Base-by-base conservation (phyloP, 2,329 filamentous ascomycete genomes). In the Botrytis elliptica region DNA sequence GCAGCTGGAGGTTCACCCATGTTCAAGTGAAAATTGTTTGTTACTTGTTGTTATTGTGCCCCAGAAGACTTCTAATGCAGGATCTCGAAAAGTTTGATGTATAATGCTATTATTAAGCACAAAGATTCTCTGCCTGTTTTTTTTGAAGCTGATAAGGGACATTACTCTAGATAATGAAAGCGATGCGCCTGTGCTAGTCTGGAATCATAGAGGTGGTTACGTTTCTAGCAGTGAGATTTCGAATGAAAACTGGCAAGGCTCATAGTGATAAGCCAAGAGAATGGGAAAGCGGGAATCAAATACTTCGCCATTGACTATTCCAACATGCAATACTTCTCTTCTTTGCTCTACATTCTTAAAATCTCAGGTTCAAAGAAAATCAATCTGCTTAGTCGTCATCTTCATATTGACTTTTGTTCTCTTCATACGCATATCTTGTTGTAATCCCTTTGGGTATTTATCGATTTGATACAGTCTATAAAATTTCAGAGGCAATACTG, bases 271-370 rank as follows among this genome's bases (percentile, higher is more conserved):
- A 75, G 75, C 16, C 73, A 77, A n/a, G 62, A 70, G 1, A 68
- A 76, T 57, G 78, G 80, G 2, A 78, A 80, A 10, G 82, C 82
- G 33, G 84, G 84, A 20, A 79, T 80, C 8, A 64, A 80, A 42
- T 79, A 77, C 42, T 79, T 81, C 14, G 75, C 76, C 0, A 77
- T 81, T 70, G 81, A 82, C 74, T 81, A 81, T 79, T 72, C 85
- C 87, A 76, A 80, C 81, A 57, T 89, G 87, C 83, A 87, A 87
- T 76, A 84, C 86, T 20, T 82, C 84, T 77, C 87, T 84, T 77
- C 82, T 89, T 6, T 82, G 83, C 71, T 80, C 79, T 1, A 86
- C 84, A 16, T 85, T 82, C 79, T 76, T 78, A n/a, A 16, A 86
- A 86, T 77, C 70, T 3, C 5, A 5, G 2, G 7, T 33, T 7